Base-by-base conservation (phyloP, 1,139 yeast species). In the Saccharomyces hybrid region DNA sequence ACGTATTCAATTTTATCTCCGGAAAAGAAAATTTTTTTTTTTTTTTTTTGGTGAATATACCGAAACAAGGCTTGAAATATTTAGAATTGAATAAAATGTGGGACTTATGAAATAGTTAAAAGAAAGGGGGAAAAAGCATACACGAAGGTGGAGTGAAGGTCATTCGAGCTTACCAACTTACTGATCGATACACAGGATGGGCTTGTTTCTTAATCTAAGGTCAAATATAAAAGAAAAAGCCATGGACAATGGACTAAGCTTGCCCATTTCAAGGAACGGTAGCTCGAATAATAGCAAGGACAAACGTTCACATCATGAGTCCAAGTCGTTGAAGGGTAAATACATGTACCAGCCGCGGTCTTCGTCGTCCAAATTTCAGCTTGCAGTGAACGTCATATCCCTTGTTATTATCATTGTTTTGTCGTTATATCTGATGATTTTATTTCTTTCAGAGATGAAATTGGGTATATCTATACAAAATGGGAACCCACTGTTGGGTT, bases 261-360 rank as follows among this genome's bases (percentile, higher is more conserved):
- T 38, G 44, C 44, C 44, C 44, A 38, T 38, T 38, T 38, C 44
- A 38, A 38, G 44, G 12, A 38, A 38, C 44, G 44, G 44, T 38
- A 38, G 44, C 44, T 38, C 44, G 44, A 38, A 38, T 11, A 16
- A 38, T 11, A 19, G 19, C 24, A 38, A 19, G 26, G n/a, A 38
- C 11, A 38, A 38, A 19, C 44, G 44, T 24, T 16, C 44, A 38
- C 24, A 16, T 12, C 44, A 38, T 16, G 19, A 38, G 26, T 38
- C 24, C 24, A 38, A 38, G 24, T 38, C 26, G 14, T 38, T 38
- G 5, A 38, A 38, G 44, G 44, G 24, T 7, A 38, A 38, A 19
- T 38, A 38, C 6, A 19, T 2, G 44, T 38, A 38, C 44, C 44
- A 38, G 26, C 24, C 44, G 26, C 44, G 44, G 9, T 38, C 44